phyloP scores from a whole-genome alignment of 2,329 filamentous ascomycete genomes.

The Trichoderma sp. region DNA sequence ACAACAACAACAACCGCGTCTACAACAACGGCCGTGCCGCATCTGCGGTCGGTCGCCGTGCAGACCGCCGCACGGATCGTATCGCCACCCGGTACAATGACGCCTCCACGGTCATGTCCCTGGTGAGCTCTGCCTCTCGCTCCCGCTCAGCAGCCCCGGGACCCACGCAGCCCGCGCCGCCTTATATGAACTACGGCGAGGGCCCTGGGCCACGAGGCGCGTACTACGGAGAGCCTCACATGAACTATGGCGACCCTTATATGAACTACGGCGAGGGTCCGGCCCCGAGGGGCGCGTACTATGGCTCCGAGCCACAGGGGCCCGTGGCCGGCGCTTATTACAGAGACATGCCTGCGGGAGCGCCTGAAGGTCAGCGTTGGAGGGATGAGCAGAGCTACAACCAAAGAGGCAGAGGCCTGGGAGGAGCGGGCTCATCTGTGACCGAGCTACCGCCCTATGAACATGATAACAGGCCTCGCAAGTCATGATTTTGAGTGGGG shows the following conservation, averaged over 20 bases:
- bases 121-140: background rate
- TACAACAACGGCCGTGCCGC: background rate
- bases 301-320: background rate
- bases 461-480: slow-evolving; percentile 1
- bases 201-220: no score
- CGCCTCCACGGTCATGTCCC: background rate
- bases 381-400: slow-evolving; percentile 2
- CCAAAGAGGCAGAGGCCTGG: background rate
- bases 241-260: background rate
- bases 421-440: background rate
- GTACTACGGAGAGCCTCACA: background rate
- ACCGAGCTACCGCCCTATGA: slow-evolving; percentile 19
- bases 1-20: background rate
- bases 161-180: background rate
- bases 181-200: no score
- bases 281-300: background rate
- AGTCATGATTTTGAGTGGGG: background rate
- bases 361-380: background rate
- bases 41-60: background rate
- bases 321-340: background rate
- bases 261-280: background rate
- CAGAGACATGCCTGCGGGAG: background rate
- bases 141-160: background rate
- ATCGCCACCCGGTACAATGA: slow-evolving; percentile 8
- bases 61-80: slow-evolving; percentile 1